Evolutionary conservation across 495 filamentous ascomycete species (phyloP), one percentile per base, ranked within the genome.

Genomic region (Annulohypoxylon maeteangense): DNA sequence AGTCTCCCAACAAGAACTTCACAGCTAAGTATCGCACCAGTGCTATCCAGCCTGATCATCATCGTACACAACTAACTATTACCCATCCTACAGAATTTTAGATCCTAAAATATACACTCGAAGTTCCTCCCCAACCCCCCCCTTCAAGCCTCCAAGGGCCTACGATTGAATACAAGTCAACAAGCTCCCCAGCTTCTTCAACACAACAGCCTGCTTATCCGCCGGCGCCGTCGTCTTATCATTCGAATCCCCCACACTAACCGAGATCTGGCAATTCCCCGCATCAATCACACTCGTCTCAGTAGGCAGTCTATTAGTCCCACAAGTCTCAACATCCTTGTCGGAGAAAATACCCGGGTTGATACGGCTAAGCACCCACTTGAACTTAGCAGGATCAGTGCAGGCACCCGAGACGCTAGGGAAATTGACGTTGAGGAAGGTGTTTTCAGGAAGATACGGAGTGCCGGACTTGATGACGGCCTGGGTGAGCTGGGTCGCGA

Each of bases 351-450:
- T 16, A 0, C 86, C 86, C 6, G 79, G 64, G 62, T 87, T 83
- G 70, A 91, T 89, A 14, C 89, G 80, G 48, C 83, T 87, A 23
- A 91, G 71, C 1, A 91, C 84, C 71, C 88, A 92, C 54, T 83
- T 83, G 78, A 89, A 89, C 47, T 89, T 79, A 4, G 77, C 72
- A 0, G 81, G 72, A 4, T 71, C 76, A 1, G 74, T 78, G 74
- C 90, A 91, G 40, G 76, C 75, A 2, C 77, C 80, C 2, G 72
- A 78, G 11, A 88, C 83, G 10, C 78, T 76, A 2, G 86, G 85
- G 72, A 88, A 91, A 75, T 92, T 91, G 57, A 91, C 88, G 64
- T 91, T 91, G 50, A 92, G 81, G 83, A 83, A 92, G 11, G 86
- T 80, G 48, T 84, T 79, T 0, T 77, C 62, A 0, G 89, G 88